A percentile compares a stretch with the other conserved stretches of the same genome.
Evolutionary conservation across 164 flowering plant genomes (phyloP).

Genomic region (Amborella trichopoda): DNA sequence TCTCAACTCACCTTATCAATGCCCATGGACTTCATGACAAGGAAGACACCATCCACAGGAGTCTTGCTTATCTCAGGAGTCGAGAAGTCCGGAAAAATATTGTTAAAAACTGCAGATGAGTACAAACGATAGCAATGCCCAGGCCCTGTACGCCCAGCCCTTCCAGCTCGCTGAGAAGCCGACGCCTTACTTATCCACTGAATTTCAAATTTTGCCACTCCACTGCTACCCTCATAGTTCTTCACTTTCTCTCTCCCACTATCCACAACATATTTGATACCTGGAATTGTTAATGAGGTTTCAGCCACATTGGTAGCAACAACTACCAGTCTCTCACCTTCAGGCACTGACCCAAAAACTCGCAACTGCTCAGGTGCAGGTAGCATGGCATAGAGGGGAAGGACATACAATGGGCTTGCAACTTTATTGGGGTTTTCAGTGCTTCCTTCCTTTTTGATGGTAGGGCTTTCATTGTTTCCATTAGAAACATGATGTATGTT

Average conservation of each 20-base stretch:
- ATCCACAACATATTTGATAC: conserved; percentile 93
- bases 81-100: conserved; percentile 63
- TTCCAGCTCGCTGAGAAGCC: conserved; percentile 94
- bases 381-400: conserved; percentile 96
- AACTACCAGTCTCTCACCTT: conserved; percentile 85
- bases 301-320: conserved; percentile 99
- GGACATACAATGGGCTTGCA: conserved; percentile 40
- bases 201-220: conserved; percentile 78
- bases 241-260: conserved; percentile 95
- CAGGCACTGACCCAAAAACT: conserved; percentile 66
- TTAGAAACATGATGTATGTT: conserved; percentile 8
- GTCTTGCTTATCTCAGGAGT: conserved; percentile 71
- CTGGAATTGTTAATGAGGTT: conserved; percentile 97
- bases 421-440: background rate
- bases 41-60: conserved; percentile 89
- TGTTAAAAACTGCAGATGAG: conserved; percentile 71
- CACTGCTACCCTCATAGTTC: conserved; percentile 60
- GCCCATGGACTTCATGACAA: conserved; percentile 82
- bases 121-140: conserved; percentile 95
- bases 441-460: background rate
- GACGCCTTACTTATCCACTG: conserved; percentile 99
- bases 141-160: conserved; percentile 98
- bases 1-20: conserved; percentile 61
- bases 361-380: conserved; percentile 79
- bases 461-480: background rate